Percentiles rank a stretch among this genome's conserved stretches.
phyloP scores from a whole-genome alignment of 2,329 filamentous ascomycete species.

The Zasmidium cellare region DNA sequence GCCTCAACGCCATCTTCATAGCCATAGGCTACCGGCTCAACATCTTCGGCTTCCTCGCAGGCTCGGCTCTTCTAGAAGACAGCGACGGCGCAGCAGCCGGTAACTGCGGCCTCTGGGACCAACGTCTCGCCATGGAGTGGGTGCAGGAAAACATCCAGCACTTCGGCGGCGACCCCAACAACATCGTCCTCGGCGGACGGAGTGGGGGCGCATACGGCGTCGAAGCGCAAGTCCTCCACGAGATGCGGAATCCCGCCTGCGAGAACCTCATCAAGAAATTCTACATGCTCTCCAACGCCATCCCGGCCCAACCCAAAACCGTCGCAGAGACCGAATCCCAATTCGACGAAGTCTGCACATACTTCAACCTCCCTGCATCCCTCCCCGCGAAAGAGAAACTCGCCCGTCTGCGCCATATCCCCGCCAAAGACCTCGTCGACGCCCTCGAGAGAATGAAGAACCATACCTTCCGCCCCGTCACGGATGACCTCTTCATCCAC shows the following conservation, averaged over 20 bases:
- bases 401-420: background rate
- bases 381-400: conserved; percentile 3
- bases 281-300: conserved; percentile 12
- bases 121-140: conserved; percentile 36
- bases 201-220: conserved; percentile 43
- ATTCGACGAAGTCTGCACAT: conserved; percentile 8
- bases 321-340: conserved; percentile 1
- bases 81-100: conserved; percentile 30
- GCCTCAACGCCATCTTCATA: conserved; percentile 61
- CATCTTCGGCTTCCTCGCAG: conserved; percentile 32
- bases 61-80: conserved; percentile 26
- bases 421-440: conserved; percentile 2
- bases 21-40: conserved; percentile 51
- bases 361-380: background rate
- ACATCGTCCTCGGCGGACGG: conserved; percentile 42
- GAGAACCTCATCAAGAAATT: conserved; percentile 2
- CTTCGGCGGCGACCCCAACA: conserved; percentile 23
- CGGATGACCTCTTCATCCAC: conserved; percentile 8
- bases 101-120: conserved; percentile 32
- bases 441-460: conserved; percentile 2
- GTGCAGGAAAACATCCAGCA: conserved; percentile 19
- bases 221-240: conserved; percentile 8
- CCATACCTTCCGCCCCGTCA: conserved; percentile 9
- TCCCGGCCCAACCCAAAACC: conserved; percentile 7
- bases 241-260: background rate